phyloP scores from a whole-genome alignment of 2,329 filamentous ascomycete genomes.

The Microcyclospora tardicrescens region DNA sequence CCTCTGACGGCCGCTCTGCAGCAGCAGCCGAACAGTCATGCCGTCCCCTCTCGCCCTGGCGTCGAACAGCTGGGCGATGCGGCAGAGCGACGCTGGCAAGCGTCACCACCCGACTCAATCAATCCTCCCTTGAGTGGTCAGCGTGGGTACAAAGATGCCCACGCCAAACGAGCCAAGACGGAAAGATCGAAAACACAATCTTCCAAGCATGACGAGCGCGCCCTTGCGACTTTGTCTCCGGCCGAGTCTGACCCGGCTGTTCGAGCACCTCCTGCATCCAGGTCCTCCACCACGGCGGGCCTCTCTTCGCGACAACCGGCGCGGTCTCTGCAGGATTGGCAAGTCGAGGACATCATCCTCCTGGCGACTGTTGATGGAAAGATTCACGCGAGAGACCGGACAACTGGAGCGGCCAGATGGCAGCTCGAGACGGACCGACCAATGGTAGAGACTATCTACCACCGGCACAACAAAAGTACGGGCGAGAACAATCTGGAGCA shows the following conservation, averaged over 20 bases:
- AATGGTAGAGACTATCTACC: constrained; percentile 81
- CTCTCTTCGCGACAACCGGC: constrained; percentile 71
- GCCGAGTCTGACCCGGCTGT: constrained; percentile 59
- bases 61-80: constrained; percentile 10
- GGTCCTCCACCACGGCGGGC: constrained; percentile 43
- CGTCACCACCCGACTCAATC: constrained; percentile 12
- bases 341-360: constrained; percentile 99
- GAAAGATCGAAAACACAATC: constrained; percentile 16
- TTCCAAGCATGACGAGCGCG: constrained; percentile 59
- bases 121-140: constrained; percentile 15
- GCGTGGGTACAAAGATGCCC: constrained; percentile 16
- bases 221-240: constrained; percentile 96
- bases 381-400: constrained; percentile 80
- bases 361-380: constrained; percentile 99
- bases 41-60: constrained; percentile 4
- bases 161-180: constrained; percentile 8
- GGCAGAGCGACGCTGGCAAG: constrained; percentile 8
- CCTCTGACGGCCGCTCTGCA: constrained; percentile 25
- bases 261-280: constrained; percentile 69
- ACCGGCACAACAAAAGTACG: constrained; percentile 51
- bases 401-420: constrained; percentile 75
- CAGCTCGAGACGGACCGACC: constrained; percentile 70
- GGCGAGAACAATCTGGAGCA: constrained; percentile 50
- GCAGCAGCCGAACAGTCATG: constrained; percentile 21
- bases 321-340: constrained; percentile 98